These are phyloP conservation scores for Micractinium conductrix DNA, from an alignment of 139 green algal species.

Conservation along the genomic window DNA sequence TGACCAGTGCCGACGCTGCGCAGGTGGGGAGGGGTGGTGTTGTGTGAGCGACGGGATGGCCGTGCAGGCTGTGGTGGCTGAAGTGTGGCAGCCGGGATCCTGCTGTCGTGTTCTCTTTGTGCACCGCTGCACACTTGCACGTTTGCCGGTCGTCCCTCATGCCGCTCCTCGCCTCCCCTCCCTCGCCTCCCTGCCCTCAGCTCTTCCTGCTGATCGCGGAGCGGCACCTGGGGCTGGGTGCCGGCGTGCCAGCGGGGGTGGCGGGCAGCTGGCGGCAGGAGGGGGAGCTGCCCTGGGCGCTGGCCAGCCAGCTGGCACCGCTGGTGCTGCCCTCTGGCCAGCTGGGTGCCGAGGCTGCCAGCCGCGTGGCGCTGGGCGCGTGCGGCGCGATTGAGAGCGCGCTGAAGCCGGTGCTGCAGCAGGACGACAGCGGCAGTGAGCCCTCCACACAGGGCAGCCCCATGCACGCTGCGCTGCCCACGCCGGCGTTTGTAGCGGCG, in stretches of 20 bases:
- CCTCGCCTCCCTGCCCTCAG: background rate
- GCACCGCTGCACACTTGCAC: background rate
- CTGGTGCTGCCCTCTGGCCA: background rate
- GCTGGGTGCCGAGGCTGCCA: slow-evolving; percentile 5
- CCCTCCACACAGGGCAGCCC: background rate
- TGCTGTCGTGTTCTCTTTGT: background rate
- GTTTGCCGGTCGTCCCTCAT: background rate
- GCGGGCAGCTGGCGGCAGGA: background rate
- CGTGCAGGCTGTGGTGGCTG: too few species aligned
- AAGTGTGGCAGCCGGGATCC: background rate
- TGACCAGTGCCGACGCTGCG: slow-evolving; percentile 5
- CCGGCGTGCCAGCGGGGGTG: background rate
- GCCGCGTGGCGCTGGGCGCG: background rate
- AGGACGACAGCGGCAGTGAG: slow-evolving; percentile 12
- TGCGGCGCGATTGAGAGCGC: background rate
- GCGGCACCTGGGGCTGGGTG: slow-evolving; percentile 1
- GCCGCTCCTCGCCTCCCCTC: too few species aligned
- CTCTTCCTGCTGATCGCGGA: slow-evolving; percentile 24
- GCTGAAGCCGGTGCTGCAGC: slow-evolving; percentile 25
- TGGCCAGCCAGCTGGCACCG: slow-evolving; percentile 20
- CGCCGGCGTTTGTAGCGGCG: background rate
- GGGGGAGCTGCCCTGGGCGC: slow-evolving; percentile 2
- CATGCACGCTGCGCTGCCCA: slow-evolving; percentile 6
- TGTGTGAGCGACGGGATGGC: too few species aligned
- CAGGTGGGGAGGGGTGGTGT: background rate